These are phyloP conservation scores for Diplodia scrobiculata DNA, from an alignment of 2,329 filamentous ascomycete species.

Conservation along the genomic window DNA sequence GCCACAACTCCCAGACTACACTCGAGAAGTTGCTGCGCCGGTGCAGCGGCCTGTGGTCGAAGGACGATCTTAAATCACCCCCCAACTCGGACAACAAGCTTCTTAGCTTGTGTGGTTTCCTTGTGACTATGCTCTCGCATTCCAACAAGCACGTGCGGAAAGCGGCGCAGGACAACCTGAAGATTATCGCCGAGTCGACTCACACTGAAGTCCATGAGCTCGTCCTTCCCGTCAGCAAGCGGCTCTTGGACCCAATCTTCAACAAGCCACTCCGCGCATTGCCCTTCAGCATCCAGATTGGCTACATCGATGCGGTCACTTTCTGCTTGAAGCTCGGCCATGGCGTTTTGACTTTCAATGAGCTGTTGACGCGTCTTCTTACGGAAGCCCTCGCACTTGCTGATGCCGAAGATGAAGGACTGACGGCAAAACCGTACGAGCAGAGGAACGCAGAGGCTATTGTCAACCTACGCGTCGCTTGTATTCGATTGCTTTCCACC, in stretches of 20 bases:
- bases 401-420: conserved; percentile 88
- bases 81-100: conserved; percentile 59
- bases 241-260: conserved; percentile 87
- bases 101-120: conserved; percentile 75
- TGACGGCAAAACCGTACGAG: conserved; percentile 85
- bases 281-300: conserved; percentile 93
- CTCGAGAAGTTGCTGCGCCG: conserved; percentile 76
- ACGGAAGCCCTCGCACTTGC: conserved; percentile 92
- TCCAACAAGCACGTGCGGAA: conserved; percentile 95
- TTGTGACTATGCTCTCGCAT: conserved; percentile 87
- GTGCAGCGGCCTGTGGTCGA: conserved; percentile 76
- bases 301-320: conserved; percentile 95
- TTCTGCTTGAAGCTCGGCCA: conserved; percentile 89
- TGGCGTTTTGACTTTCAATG: conserved; percentile 88
- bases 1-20: conserved; percentile 78
- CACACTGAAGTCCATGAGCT: conserved; percentile 82
- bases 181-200: conserved; percentile 76
- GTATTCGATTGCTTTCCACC: conserved; percentile 87
- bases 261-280: conserved; percentile 90
- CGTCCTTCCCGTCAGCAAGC: conserved; percentile 84
- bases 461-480: conserved; percentile 85
- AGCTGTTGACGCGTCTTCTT: conserved; percentile 82
- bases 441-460: conserved; percentile 96
- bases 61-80: conserved; percentile 72
- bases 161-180: conserved; percentile 78